Base-by-base conservation (phyloP, 495 filamentous ascomycete species). In the Penicillium canariense region DNA sequence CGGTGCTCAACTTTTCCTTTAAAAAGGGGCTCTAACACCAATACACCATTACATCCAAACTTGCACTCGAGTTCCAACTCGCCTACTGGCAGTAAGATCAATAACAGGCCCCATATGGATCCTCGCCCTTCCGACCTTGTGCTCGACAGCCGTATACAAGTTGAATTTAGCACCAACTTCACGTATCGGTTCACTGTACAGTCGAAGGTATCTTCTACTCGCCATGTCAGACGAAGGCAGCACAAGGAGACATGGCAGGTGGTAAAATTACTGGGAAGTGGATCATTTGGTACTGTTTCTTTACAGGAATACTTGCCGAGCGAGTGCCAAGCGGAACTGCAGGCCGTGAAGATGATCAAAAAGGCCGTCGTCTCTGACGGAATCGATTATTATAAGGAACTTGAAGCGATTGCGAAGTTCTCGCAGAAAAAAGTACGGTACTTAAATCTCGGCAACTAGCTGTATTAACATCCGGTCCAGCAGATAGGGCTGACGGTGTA, bases 361-460 rank as follows among this genome's bases (percentile, higher is more conserved):
- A 56, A 56, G 28, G 31, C 38, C 26, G 5, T 20, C 14, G 35
- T 49, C 31, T 22, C 30, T 20, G 12, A 31, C 18, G 12, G 15
- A 1, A 47, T 45, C 11, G 18, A 56, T 18, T 63, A 43, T 31
- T n/a, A 51, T 5, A 42, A 48, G 14, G 60, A 63, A 32, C 49
- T 63, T 12, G 56, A 63, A 23, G 56, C 53, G 1, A 45, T 63
- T 27, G 52, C 52, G 5, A 63, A 59, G 34, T 63, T 63, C 38
- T 63, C 56, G 4, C 55, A 56, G 18, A 34, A 48, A 32, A 63
- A 56, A 42, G 60, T 63, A 14, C 20, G 48, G 38, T 42, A 5
- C 22, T 42, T 18, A 18, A 9, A 11, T 18, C 8, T 12, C 12
- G 30, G 12, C 6, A 32, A 32, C 38, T 5, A 20, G 10, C 17